Evolutionary conservation across 202 grass and related monocot genomes (phyloP), one percentile per base, ranked within the genome.

Genomic region (Eragrostis tef): DNA sequence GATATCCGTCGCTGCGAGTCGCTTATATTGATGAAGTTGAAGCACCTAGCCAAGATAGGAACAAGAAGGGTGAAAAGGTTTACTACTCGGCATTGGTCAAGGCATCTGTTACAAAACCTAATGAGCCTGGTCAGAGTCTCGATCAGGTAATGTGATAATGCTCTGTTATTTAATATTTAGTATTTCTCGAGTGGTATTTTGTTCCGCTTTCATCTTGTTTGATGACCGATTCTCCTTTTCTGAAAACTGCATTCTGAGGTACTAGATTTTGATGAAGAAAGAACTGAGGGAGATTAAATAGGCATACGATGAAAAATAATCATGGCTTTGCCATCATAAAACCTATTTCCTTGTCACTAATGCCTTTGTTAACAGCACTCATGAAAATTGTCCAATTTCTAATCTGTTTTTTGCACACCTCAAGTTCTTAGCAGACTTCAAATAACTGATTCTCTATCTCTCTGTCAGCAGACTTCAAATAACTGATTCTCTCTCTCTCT

Each of bases 11-110:
- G 3, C 87, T 98, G 27, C 90, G 96, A 14, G 96, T 99, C 77
- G 96, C 95, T 45, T 98, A 98, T 88, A 95, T 98, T 73, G 95
- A 98, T 84, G 95, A 98, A 77, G 95, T 98, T 77, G 96, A 98
- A 90, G 87, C 88, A 27, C 63, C 83, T 54, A 90, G 73, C 69
- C 87, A 86, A 54, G 90, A 88, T 73, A 79, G 83, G 70, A 85
- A 79, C 75, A 86, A 82, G 80, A 95, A 93, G 83, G 87, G 77
- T 31, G 89, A 93, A 53, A 99, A 99, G 75, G 96, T 91, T 83
- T 99, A 99, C 83, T 99, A 99, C 79, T 99, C 96, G 64, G 87
- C 89, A 56, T 88, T 99, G 46, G 96, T 99, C 71, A 99, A 99
- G 89, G 96, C 96, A 74, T 82, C 92, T 82, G 87, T 87, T 52